Evolutionary conservation across 148 eudicot genomes (phyloP).

Genomic region (Persicaria maculosa): DNA sequence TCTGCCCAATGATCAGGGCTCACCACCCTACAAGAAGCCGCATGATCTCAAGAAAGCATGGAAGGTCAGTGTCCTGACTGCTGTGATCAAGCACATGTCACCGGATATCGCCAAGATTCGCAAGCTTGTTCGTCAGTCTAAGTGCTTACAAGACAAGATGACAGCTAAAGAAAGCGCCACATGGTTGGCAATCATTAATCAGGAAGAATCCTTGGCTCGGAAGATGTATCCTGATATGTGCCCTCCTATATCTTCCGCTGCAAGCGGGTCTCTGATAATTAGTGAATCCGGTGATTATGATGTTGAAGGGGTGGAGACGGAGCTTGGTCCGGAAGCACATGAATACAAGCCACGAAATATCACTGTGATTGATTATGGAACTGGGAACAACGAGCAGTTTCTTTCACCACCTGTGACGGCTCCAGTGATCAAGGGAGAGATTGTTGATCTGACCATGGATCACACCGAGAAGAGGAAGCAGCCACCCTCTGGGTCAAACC

Average conservation of each 20-base stretch:
- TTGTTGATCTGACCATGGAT: conserved; percentile 23
- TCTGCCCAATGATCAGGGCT: conserved; percentile 42
- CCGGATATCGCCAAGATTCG: conserved; percentile 62
- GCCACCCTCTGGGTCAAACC: conserved; percentile 25
- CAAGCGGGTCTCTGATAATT: conserved; percentile 34
- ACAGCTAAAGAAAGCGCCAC: conserved; percentile 69
- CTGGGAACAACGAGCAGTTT: conserved; percentile 18
- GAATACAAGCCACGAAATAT: conserved; percentile 39
- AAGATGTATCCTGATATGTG: conserved; percentile 44
- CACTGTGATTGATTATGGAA: conserved; percentile 27
- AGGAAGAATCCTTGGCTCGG: conserved; percentile 53
- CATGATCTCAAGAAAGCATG: conserved; percentile 72
- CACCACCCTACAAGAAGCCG: conserved; percentile 75
- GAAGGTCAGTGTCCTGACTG: conserved; percentile 66
- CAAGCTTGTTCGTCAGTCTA: conserved; percentile 57
- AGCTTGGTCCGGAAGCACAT: conserved; percentile 24
- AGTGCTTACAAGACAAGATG: conserved; percentile 78
- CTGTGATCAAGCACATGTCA: conserved; percentile 63
- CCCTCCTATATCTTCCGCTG: conserved; percentile 26
- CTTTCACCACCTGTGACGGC: conserved; percentile 9
- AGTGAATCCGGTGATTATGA: conserved; percentile 52
- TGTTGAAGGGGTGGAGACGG: conserved; percentile 44
- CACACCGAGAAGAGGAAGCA: conserved; percentile 41
- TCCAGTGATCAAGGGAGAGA: conserved; percentile 43
- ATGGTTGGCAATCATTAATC: conserved; percentile 55